phyloP scores from a whole-genome alignment of 352 stramenopile genomes.

The Pythium utonaiense region DNA sequence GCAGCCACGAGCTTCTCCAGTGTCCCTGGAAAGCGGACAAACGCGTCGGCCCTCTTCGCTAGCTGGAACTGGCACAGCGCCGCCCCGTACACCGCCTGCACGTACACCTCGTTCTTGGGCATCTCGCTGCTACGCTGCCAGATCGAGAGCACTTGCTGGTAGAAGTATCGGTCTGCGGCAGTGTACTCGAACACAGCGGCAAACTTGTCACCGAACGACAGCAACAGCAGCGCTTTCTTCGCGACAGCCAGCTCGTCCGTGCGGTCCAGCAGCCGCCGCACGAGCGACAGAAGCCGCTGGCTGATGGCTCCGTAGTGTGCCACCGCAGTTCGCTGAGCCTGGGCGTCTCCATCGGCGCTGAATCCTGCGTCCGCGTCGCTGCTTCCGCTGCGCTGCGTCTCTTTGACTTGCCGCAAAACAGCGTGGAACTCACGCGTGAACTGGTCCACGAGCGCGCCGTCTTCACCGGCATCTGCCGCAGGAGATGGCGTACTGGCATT shows the following conservation, averaged over 20 bases:
- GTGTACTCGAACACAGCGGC: slow-evolving; percentile 39
- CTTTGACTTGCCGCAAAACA: slow-evolving; percentile 33
- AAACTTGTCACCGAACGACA: slow-evolving; percentile 50
- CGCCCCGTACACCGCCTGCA: slow-evolving; percentile 41
- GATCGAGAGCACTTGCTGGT: slow-evolving; percentile 28
- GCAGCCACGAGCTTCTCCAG: slow-evolving; percentile 45
- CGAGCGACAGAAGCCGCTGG: slow-evolving; percentile 37
- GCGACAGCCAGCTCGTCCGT: slow-evolving; percentile 29
- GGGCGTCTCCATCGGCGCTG: slow-evolving; percentile 11
- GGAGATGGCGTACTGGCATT: background rate
- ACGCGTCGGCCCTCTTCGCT: slow-evolving; percentile 30
- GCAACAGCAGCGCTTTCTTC: slow-evolving; percentile 42
- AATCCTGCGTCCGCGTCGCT: background rate
- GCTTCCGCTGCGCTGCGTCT: slow-evolving; percentile 28
- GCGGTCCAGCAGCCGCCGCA: slow-evolving; percentile 29
- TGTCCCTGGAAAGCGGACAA: slow-evolving; percentile 42
- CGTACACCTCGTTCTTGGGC: slow-evolving; percentile 20
- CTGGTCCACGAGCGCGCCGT: slow-evolving; percentile 37
- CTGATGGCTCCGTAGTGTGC: slow-evolving; percentile 40
- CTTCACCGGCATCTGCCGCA: slow-evolving; percentile 10
- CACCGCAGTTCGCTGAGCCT: slow-evolving; percentile 21
- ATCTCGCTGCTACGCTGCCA: background rate
- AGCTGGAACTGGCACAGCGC: slow-evolving; percentile 42
- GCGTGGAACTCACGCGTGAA: slow-evolving; percentile 48
- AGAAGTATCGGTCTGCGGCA: slow-evolving; percentile 51